These are phyloP conservation scores for Fusarium temperatum DNA, from an alignment of 2,329 filamentous ascomycete genomes.

Conservation along the genomic window DNA sequence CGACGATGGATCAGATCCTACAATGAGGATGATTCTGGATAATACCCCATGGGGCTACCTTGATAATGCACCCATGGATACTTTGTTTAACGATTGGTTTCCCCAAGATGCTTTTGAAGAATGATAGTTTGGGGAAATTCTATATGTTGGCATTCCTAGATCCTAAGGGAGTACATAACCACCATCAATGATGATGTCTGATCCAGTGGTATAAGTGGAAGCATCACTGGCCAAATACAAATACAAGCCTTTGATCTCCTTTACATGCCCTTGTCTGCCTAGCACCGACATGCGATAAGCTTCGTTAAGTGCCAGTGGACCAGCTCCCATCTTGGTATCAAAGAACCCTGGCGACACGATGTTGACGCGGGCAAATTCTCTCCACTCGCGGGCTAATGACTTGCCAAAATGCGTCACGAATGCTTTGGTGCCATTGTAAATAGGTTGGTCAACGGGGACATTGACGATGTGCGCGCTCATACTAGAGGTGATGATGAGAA, in stretches of 20 bases:
- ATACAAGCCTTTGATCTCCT: slow-evolving; percentile 70
- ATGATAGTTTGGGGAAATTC: neutral
- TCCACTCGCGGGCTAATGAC: slow-evolving; percentile 62
- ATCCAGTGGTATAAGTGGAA: slow-evolving; percentile 6
- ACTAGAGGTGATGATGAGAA: slow-evolving; percentile 59
- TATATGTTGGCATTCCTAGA: neutral
- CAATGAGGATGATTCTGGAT: neutral
- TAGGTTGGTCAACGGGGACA: slow-evolving; percentile 60
- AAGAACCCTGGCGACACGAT: slow-evolving; percentile 58
- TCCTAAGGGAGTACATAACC: slow-evolving; percentile 1
- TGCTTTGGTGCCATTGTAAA: slow-evolving; percentile 65
- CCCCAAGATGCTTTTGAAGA: neutral
- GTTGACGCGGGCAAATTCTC: slow-evolving; percentile 63
- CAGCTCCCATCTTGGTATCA: slow-evolving; percentile 60
- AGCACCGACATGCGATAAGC: slow-evolving; percentile 58
- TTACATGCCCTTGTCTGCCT: slow-evolving; percentile 68
- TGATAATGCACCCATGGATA: neutral
- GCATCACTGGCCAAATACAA: slow-evolving; percentile 61
- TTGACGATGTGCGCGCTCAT: slow-evolving; percentile 60
- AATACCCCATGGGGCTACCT: neutral
- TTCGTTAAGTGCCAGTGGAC: slow-evolving; percentile 53
- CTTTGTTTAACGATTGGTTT: neutral
- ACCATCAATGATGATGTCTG: slow-evolving; percentile 12
- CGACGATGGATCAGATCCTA: neutral
- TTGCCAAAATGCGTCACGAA: slow-evolving; percentile 63